Evolutionary conservation across 306 rosid genomes (phyloP).

Genomic region (Dicorynia guianensis): DNA sequence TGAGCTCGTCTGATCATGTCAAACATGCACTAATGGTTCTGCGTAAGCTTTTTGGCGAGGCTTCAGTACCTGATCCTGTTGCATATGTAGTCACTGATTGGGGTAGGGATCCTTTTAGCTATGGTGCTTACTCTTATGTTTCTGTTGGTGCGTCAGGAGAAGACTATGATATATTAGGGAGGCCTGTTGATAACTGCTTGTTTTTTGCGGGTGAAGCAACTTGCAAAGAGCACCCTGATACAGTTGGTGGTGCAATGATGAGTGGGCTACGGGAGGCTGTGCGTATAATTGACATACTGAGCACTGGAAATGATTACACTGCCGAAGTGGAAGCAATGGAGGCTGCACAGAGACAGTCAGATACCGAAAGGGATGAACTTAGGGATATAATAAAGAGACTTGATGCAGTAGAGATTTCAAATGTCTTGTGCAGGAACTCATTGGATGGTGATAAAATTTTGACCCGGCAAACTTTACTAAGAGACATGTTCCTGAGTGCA

Average conservation of each 20-base stretch:
- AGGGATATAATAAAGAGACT: constrained; percentile 92
- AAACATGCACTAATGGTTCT: constrained; percentile 89
- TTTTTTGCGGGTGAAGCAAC: constrained; percentile 99
- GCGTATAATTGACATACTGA: constrained; percentile 85
- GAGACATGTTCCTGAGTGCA: constrained; percentile 81
- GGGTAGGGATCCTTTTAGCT: constrained; percentile 98
- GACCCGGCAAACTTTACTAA: constrained; percentile 70
- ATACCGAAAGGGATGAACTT: constrained; percentile 94
- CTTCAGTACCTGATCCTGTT: constrained; percentile 89
- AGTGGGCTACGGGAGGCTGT: constrained; percentile 98
- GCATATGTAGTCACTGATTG: constrained; percentile 95
- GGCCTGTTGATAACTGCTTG: constrained; percentile 91
- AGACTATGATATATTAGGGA: constrained; percentile 91
- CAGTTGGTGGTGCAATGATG: constrained; percentile 99
- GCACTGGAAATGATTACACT: constrained; percentile 82
- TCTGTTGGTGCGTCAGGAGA: constrained; percentile 98
- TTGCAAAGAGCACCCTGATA: constrained; percentile 99
- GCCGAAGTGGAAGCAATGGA: constrained; percentile 94
- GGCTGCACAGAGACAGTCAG: constrained; percentile 78
- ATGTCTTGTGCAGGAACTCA: constrained; percentile 68
- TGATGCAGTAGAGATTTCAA: constrained; percentile 81
- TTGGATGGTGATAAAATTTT: constrained; percentile 66
- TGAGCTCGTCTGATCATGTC: constrained; percentile 79
- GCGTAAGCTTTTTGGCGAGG: constrained; percentile 93
- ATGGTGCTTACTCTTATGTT: constrained; percentile 95